These are phyloP conservation scores for Arachis monticola DNA, from an alignment of 331 rosid species.

Conservation along the genomic window DNA sequence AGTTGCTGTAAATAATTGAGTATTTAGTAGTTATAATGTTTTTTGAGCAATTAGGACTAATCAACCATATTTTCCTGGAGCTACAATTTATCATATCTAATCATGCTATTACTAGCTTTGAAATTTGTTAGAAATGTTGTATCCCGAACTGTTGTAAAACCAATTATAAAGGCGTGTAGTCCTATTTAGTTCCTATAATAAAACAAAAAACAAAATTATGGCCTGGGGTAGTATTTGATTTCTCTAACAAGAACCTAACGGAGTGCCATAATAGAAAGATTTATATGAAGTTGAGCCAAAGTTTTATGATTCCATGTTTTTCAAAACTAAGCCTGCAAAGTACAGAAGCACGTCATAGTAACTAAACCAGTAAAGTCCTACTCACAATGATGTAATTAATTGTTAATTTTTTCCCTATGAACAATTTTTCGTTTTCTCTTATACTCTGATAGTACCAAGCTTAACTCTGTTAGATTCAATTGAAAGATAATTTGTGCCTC, in stretches of 20 bases:
- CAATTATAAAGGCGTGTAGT: not conserved
- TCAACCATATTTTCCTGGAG: not conserved
- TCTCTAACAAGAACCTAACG: not conserved
- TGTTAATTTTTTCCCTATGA: not conserved
- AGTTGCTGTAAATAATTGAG: slow-evolving; percentile 21
- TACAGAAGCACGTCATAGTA: not conserved
- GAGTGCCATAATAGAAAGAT: slow-evolving; percentile 9
- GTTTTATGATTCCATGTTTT: slow-evolving; percentile 16
- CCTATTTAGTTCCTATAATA: not conserved
- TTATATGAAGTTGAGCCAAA: not conserved
- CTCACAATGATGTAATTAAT: not conserved
- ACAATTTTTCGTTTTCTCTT: not conserved
- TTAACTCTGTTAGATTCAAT: not conserved
- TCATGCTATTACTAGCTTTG: slow-evolving; percentile 4
- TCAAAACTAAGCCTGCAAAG: slow-evolving; percentile 16
- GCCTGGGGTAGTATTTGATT: slow-evolving; percentile 9
- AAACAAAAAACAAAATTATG: no score
- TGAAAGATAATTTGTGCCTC: not conserved
- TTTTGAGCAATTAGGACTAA: slow-evolving; percentile 3
- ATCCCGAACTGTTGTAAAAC: not conserved
- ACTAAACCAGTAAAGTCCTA: not conserved
- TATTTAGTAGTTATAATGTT: slow-evolving; percentile 5
- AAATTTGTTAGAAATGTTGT: not conserved
- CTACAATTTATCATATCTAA: slow-evolving; percentile 17
- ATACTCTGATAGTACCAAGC: not conserved